Percentiles rank a stretch among this genome's conserved stretches.
Evolutionary conservation across 2,329 filamentous ascomycete genomes (phyloP).

Genomic region (Aspergillus tubingensis): DNA sequence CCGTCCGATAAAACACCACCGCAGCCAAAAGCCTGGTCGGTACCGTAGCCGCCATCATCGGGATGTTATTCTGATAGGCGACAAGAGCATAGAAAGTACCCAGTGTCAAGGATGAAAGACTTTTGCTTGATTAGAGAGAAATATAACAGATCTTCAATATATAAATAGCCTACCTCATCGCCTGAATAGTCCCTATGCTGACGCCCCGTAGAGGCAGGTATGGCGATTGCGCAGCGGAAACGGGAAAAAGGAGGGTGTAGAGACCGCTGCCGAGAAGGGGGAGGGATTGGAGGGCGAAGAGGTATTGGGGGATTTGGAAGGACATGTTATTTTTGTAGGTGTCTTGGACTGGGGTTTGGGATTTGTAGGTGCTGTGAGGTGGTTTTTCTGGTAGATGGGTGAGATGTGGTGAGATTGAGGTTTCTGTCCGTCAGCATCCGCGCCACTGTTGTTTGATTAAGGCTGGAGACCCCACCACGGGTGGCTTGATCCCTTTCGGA

Average conservation of each 20-base stretch:
- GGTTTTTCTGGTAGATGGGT: too few species aligned
- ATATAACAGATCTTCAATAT: too few species aligned
- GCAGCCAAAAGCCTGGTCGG: background rate
- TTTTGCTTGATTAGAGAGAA: background rate
- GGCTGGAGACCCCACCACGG: too few species aligned
- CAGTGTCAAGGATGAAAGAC: background rate
- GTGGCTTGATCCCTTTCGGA: too few species aligned
- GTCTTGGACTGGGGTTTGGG: background rate
- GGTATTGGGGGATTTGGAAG: background rate
- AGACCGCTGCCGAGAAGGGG: background rate
- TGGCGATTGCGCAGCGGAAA: background rate
- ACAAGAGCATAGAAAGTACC: background rate
- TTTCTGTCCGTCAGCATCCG: too few species aligned
- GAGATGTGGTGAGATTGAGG: background rate
- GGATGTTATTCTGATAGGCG: constrained; percentile 5
- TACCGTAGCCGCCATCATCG: background rate
- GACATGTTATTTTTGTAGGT: background rate
- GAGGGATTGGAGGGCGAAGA: background rate
- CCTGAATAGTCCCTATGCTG: background rate
- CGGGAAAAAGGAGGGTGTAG: background rate
- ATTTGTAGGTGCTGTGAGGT: too few species aligned
- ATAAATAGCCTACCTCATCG: background rate
- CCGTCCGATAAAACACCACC: background rate
- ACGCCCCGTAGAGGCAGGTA: background rate
- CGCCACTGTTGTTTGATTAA: too few species aligned